Evolutionary conservation across 1,284 basidiomycete genomes (phyloP).

Genomic region (Microbotryum silenes-acaulis): DNA sequence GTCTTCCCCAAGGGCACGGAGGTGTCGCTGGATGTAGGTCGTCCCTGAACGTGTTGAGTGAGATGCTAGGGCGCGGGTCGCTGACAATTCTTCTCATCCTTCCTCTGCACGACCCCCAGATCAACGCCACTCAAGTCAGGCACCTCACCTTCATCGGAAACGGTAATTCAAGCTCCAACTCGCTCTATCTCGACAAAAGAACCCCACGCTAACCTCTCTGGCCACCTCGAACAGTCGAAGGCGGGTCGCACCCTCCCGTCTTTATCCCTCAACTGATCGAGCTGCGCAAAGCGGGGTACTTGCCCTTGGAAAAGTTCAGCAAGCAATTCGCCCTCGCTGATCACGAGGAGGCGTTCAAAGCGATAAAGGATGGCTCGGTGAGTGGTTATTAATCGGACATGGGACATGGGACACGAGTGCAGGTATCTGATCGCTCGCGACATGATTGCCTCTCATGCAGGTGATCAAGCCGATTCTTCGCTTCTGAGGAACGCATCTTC

Average conservation of each 20-base stretch:
- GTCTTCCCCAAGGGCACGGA: background rate
- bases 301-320: constrained; percentile 31
- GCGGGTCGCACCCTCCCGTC: constrained; percentile 30
- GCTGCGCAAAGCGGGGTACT: constrained; percentile 17
- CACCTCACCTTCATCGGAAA: background rate
- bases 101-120: background rate
- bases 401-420: too few species aligned
- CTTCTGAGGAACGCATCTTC: too few species aligned
- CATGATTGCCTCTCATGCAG: too few species aligned
- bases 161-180: too few species aligned
- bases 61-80: too few species aligned
- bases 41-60: too few species aligned
- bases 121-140: constrained; percentile 11
- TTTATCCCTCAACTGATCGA: constrained; percentile 22
- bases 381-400: too few species aligned
- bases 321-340: constrained; percentile 24
- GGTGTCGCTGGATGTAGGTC: background rate
- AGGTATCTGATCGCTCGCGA: too few species aligned
- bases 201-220: background rate
- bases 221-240: constrained; percentile 13
- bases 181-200: too few species aligned
- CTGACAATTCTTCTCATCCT: too few species aligned
- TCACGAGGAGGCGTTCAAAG: constrained; percentile 30
- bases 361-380: constrained; percentile 10
- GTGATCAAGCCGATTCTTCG: too few species aligned